phyloP scores from a whole-genome alignment of 768 basidiomycete genomes.

The Tricholoma hemisulphureum region DNA sequence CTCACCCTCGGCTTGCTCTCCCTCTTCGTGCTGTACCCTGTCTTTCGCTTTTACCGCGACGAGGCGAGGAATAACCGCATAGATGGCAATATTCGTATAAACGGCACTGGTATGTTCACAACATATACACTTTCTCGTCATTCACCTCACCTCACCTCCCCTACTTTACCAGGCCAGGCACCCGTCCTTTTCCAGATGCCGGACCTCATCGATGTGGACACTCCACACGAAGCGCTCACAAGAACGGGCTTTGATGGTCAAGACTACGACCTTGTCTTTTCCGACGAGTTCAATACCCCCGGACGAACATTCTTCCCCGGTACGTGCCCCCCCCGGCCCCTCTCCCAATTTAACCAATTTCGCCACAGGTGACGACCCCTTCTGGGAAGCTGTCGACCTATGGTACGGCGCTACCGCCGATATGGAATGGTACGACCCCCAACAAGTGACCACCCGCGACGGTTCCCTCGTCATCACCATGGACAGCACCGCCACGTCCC shows the following conservation, averaged over 20 bases:
- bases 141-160: conserved; percentile 10
- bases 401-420: conserved; percentile 75
- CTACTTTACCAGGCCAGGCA: conserved; percentile 50
- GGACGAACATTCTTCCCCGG: conserved; percentile 35
- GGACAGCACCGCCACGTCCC: conserved; percentile 41
- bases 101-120: conserved; percentile 44
- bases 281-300: conserved; percentile 65
- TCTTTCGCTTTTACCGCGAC: conserved; percentile 49
- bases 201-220: conserved; percentile 65
- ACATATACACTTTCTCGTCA: background rate
- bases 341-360: conserved; percentile 42
- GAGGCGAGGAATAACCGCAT: conserved; percentile 41
- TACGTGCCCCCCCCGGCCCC: background rate
- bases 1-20: conserved; percentile 61
- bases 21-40: conserved; percentile 84
- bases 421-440: conserved; percentile 74
- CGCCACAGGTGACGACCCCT: conserved; percentile 57
- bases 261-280: conserved; percentile 64
- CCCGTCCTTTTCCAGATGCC: conserved; percentile 58
- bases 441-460: conserved; percentile 60
- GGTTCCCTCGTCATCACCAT: conserved; percentile 71
- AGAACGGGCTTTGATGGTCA: conserved; percentile 73
- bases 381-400: conserved; percentile 68
- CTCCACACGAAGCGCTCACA: conserved; percentile 55
- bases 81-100: conserved; percentile 64